Base-by-base conservation (phyloP, 108 stramenopile species). In the Nannochloropsis gaditana region DNA sequence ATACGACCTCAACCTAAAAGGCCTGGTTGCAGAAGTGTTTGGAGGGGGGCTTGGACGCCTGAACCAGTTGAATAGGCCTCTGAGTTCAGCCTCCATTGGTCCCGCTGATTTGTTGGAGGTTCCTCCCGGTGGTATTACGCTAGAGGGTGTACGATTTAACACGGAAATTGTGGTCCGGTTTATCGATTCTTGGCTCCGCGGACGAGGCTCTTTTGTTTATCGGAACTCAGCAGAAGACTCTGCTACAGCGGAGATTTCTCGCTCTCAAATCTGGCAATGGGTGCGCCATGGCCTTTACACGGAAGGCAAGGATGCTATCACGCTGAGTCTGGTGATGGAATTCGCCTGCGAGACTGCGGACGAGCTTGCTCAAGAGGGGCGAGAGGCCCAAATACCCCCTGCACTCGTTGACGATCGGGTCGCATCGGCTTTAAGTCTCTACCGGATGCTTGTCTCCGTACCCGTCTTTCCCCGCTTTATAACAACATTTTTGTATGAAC, bases 131-230 rank as follows among this genome's bases (percentile, higher is more conserved):
- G 59, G 59, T 6, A 73, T 73, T 8, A 73, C 59, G 15, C 59
- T n/a, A 73, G 59, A 73, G 8, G 59, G 59, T 2, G 59, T 73
- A n/a, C 1, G 59, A 4, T 73, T 73, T n/a, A 73, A 73, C n/a
- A n/a, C n/a, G 59, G 59, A 15, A n/a, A 73, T 73, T 73, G 59
- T 15, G 8, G 19, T 73, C 19, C 59, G 59, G 19, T 73, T 73
- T 6, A 73, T 73, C n/a, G 59, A 73, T 15, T 73, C 59, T 73
- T 73, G 59, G 59, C 59, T 73, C n/a, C 59, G 59, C 59, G 59
- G 59, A 15, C 59, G 59, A 8, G 59, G 59, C 59, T 73, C 59
- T 15, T 73, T 73, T 73, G 59, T 73, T 15, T 73, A 73, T 8
- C 15, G 59, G 8, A 73, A 73, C 59, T 15, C 59, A 15, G 59